phyloP scores from a whole-genome alignment of 192 early-diverging fungal genomes.

The Geranomyces michiganensis region DNA sequence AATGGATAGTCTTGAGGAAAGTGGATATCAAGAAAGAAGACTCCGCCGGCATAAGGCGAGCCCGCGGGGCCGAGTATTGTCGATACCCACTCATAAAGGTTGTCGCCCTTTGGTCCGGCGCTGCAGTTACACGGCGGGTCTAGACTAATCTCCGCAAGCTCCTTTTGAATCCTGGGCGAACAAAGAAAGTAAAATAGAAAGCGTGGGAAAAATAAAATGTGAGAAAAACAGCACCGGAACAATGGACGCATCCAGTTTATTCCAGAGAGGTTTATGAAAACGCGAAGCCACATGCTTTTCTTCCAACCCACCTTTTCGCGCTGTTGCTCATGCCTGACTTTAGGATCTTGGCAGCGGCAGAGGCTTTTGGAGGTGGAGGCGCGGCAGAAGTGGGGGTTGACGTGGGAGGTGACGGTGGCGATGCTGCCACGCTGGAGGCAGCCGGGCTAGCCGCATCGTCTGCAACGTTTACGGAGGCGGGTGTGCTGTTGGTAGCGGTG shows the following conservation, averaged over 20 bases:
- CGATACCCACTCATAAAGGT: constrained; percentile 94
- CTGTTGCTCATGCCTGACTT: constrained; percentile 33
- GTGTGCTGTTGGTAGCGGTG: constrained; percentile 3
- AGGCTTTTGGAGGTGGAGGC: constrained; percentile 7
- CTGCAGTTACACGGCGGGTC: constrained; percentile 95
- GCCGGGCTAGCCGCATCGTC: neutral
- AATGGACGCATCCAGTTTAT: too few species aligned
- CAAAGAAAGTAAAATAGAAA: neutral
- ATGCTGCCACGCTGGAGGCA: neutral
- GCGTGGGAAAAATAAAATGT: neutral
- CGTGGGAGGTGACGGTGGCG: neutral
- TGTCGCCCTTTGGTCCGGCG: constrained; percentile 95
- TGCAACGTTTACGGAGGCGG: neutral
- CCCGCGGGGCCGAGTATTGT: constrained; percentile 91
- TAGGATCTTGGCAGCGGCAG: neutral
- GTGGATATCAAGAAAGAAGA: constrained; percentile 96
- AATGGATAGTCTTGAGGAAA: constrained; percentile 99
- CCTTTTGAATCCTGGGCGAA: constrained; percentile 93
- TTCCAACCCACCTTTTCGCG: constrained; percentile 30
- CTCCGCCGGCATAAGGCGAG: constrained; percentile 90
- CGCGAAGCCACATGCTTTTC: neutral
- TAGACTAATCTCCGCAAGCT: constrained; percentile 93
- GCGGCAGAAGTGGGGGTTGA: neutral
- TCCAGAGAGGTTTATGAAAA: too few species aligned
- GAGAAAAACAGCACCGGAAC: too few species aligned